Conservation (phyloP, 495 filamentous ascomycete species). For the Massariosphaeria phaeospora region DNA sequence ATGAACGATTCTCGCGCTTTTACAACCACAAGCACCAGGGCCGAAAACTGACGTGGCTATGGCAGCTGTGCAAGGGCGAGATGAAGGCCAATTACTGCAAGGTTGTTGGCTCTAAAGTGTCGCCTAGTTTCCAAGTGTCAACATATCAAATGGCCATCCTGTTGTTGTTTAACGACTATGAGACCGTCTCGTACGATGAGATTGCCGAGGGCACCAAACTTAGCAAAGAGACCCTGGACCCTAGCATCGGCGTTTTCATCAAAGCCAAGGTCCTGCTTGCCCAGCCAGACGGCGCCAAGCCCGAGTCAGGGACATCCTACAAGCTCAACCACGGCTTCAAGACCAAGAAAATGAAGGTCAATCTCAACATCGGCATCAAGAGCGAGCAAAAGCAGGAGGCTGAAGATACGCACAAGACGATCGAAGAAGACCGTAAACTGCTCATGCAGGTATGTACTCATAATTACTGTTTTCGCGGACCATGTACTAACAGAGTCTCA, state of each 20-base stretch:
- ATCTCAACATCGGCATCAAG: conserved; percentile 91
- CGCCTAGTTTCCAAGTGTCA: conserved; percentile 96
- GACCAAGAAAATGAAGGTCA: conserved; percentile 94
- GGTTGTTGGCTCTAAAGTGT: conserved; percentile 62
- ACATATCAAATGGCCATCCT: conserved; percentile 97
- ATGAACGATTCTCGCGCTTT: conserved; percentile 82
- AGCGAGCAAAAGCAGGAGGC: conserved; percentile 91
- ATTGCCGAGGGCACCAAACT: conserved; percentile 76
- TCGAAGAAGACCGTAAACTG: conserved; percentile 95
- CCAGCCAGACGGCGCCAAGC: conserved; percentile 65
- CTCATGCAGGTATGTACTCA: conserved; percentile 79
- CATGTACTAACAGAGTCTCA: conserved; percentile 40
- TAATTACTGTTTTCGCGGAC: neutral
- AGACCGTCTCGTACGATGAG: conserved; percentile 80
- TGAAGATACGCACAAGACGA: conserved; percentile 97
- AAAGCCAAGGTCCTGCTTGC: conserved; percentile 83
- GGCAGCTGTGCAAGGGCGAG: conserved; percentile 97
- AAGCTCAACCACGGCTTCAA: conserved; percentile 90
- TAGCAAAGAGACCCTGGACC: conserved; percentile 73
- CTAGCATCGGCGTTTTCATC: conserved; percentile 73
- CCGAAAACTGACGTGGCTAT: conserved; percentile 94
- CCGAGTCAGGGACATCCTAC: conserved; percentile 69
- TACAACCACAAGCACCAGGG: conserved; percentile 95
- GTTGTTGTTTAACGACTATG: conserved; percentile 89
- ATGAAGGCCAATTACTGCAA: conserved; percentile 90